Base-by-base conservation (phyloP, 345 rosid genomes). In the Hibiscus mutabilis region DNA sequence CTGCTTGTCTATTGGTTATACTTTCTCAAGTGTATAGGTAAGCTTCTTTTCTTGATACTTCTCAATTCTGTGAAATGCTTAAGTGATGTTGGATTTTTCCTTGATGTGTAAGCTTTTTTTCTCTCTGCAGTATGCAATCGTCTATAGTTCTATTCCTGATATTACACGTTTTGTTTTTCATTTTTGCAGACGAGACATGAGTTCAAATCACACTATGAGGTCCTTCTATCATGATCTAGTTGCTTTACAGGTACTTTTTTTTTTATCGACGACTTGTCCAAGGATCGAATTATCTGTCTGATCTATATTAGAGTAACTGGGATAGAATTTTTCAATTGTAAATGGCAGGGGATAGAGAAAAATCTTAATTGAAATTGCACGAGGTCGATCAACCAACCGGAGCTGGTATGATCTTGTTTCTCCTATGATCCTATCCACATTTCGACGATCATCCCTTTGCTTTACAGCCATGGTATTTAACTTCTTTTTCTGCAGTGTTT, bases 51-150 rank as follows among this genome's bases (percentile, higher is more conserved):
- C 21, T 63, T 62, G n/a, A n/a, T n/a, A n/a, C n/a, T n/a, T n/a
- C n/a, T n/a, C n/a, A n/a, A n/a, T n/a, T n/a, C n/a, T n/a, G 96
- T 95, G 37, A 95, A 95, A 80, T 95, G 99, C 82, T 82, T 90
- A 84, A 95, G 99, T 64, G 97, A 95, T 73, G 99, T 97, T 61
- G 99, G 99, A 21, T 86, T 95, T 81, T 95, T 95, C 62, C 73
- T 91, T 49, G 97, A 95, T 46, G 88, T 76, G 99, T 95, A 78
- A 19, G 58, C 3, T 19, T 69, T 12, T 31, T 33, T 29, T 47
- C 16, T 24, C 25, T 18, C 27, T 63, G 31, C 58, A 18, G 9
- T 11, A 16, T 24, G 33, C 4, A 10, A 27, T 21, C 12, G 57
- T 71, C 31, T 27, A 3, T 27, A 27, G 31, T 27, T 2, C 53